Conservation (phyloP, 345 rosid genomes). For the Turritis glabra region DNA sequence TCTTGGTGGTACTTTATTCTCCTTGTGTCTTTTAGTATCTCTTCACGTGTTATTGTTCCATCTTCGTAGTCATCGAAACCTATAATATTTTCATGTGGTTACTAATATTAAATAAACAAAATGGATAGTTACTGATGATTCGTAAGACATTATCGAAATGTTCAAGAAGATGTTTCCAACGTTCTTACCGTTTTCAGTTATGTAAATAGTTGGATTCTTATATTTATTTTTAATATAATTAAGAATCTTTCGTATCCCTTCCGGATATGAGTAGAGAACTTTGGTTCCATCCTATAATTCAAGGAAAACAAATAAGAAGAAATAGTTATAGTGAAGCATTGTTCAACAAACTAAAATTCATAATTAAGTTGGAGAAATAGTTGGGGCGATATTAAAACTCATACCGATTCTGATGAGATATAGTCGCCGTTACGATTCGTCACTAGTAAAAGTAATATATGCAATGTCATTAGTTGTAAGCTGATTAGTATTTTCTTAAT, state of each 20-base stretch:
- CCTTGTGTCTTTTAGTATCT: constrained; percentile 24
- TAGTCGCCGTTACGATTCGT: constrained; percentile 29
- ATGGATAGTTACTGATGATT: no score
- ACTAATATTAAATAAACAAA: no score
- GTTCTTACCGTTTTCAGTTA: constrained; percentile 27
- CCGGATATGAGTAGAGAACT: not conserved
- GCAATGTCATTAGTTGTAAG: not conserved
- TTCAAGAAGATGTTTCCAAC: not conserved
- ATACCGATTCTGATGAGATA: constrained; percentile 28
- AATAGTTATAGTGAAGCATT: not conserved
- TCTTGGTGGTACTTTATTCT: constrained; percentile 33
- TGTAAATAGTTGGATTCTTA: constrained; percentile 26
- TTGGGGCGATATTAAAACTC: not conserved
- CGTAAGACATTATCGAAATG: not conserved
- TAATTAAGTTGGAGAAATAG: no score
- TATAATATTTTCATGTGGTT: not conserved
- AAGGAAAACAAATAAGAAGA: not conserved
- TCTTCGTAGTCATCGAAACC: constrained; percentile 19
- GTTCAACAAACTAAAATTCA: no score
- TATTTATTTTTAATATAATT: constrained; percentile 23
- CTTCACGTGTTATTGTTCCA: not conserved
- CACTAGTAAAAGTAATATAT: not conserved
- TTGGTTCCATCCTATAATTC: not conserved
- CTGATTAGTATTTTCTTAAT: no score
- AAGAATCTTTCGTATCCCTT: constrained; percentile 14